phyloP scores from a whole-genome alignment of 202 grass and related monocot species.

The Panicum virgatum region DNA sequence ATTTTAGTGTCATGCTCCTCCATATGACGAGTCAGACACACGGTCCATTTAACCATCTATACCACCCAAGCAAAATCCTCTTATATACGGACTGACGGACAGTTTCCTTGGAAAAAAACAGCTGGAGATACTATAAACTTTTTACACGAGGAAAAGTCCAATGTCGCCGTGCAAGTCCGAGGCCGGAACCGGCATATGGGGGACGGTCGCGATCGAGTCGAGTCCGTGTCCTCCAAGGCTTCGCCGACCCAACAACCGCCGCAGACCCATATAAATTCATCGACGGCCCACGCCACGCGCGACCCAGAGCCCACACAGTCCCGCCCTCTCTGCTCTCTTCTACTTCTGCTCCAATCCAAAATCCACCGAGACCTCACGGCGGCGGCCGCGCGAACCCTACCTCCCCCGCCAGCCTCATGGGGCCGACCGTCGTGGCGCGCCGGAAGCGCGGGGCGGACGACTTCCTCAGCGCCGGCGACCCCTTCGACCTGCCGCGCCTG shows the following conservation, averaged over 20 bases:
- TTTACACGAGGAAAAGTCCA: neutral
- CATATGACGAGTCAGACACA: no score
- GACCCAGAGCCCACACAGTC: neutral
- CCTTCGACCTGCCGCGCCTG: neutral
- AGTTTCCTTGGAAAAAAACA: no score
- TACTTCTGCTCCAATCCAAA: neutral
- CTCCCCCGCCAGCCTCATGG: neutral
- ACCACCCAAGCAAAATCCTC: no score
- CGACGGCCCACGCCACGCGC: neutral
- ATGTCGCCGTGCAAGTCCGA: neutral
- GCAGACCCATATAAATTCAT: neutral
- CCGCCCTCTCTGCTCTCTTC: neutral
- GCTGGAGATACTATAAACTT: no score
- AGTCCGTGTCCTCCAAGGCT: constrained; percentile 36
- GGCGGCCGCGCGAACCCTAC: neutral
- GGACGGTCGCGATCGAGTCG: constrained; percentile 17
- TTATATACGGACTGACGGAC: no score
- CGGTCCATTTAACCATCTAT: no score
- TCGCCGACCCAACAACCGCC: neutral
- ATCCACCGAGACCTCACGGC: neutral
- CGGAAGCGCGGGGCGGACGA: constrained; percentile 34
- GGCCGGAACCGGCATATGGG: neutral
- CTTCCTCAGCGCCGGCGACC: constrained; percentile 31
- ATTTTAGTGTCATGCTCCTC: no score
- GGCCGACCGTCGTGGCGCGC: neutral